These are phyloP conservation scores for Fonsecaea pedrosoi DNA, from an alignment of 2,329 filamentous ascomycete species.

Conservation along the genomic window DNA sequence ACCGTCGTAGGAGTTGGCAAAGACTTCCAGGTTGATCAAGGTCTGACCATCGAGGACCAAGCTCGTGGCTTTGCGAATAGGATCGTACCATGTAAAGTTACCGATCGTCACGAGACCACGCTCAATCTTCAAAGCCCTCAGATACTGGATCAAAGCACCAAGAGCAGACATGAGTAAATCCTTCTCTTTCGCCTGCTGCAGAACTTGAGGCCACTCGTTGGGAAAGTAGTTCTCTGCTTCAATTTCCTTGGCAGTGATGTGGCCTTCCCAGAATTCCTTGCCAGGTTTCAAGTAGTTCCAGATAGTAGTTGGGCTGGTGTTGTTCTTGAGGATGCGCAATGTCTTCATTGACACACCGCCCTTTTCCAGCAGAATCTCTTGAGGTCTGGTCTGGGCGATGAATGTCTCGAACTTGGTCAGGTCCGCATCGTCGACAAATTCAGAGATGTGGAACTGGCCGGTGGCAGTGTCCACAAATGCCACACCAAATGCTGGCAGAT, in stretches of 20 bases:
- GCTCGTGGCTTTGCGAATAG: slow-evolving; percentile 87
- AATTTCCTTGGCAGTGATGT: slow-evolving; percentile 81
- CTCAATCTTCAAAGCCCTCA: slow-evolving; percentile 86
- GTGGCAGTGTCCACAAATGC: slow-evolving; percentile 95
- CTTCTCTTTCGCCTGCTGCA: slow-evolving; percentile 76
- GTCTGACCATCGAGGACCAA: slow-evolving; percentile 94
- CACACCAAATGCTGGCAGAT: slow-evolving; percentile 83
- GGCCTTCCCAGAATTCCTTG: slow-evolving; percentile 89
- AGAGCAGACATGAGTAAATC: slow-evolving; percentile 88
- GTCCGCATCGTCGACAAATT: slow-evolving; percentile 89
- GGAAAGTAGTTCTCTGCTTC: slow-evolving; percentile 80
- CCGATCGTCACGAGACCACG: slow-evolving; percentile 83
- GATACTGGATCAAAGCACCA: slow-evolving; percentile 85
- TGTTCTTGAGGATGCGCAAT: slow-evolving; percentile 92
- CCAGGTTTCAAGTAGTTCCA: slow-evolving; percentile 92
- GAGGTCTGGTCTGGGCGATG: slow-evolving; percentile 86
- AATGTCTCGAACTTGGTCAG: slow-evolving; percentile 98
- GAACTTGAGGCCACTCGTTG: slow-evolving; percentile 77
- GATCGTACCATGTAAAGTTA: slow-evolving; percentile 90
- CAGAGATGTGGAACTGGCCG: slow-evolving; percentile 90
- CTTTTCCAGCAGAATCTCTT: slow-evolving; percentile 89
- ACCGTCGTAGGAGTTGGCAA: slow-evolving; percentile 90
- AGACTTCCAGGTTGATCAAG: slow-evolving; percentile 96
- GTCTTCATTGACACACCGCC: slow-evolving; percentile 85
- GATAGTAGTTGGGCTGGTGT: slow-evolving; percentile 87